A percentile compares a stretch with the other conserved stretches of the same genome.
phyloP scores from a whole-genome alignment of 2,329 filamentous ascomycete species.

The Metarhizium robertsii region DNA sequence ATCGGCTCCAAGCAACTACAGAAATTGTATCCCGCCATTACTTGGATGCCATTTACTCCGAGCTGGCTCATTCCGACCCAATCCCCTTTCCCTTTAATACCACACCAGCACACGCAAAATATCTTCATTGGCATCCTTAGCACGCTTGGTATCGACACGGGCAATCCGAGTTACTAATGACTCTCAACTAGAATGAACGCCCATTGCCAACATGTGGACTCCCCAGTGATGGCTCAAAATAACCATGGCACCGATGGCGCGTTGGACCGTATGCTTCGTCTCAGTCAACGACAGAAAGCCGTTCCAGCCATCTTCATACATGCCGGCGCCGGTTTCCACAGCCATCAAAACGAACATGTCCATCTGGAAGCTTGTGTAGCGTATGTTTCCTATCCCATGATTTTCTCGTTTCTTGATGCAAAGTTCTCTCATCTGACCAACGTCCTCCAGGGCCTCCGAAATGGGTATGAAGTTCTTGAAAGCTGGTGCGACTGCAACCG shows the following conservation, averaged over 20 bases:
- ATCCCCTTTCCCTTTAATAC: not conserved
- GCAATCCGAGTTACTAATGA: conserved; percentile 12
- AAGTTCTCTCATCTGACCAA: not conserved
- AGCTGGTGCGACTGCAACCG: conserved; percentile 68
- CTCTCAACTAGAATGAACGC: conserved; percentile 20
- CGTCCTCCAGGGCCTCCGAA: conserved; percentile 61
- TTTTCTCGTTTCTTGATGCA: not conserved
- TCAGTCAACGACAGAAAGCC: conserved; percentile 23
- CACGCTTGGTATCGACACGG: not conserved
- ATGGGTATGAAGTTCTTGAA: conserved; percentile 74
- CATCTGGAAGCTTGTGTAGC: conserved; percentile 83
- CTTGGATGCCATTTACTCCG: conserved; percentile 1
- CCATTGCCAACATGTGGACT: conserved; percentile 9
- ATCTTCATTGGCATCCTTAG: conserved; percentile 8
- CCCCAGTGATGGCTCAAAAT: conserved; percentile 38
- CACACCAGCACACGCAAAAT: not conserved
- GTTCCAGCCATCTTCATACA: conserved; percentile 84
- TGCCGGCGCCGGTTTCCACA: conserved; percentile 91
- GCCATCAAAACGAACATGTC: conserved; percentile 69
- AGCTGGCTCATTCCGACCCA: conserved; percentile 2
- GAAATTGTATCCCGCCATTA: not conserved
- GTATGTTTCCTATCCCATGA: conserved; percentile 41
- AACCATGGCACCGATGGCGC: conserved; percentile 33
- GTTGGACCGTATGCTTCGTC: conserved; percentile 28
- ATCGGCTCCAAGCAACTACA: not conserved